These are phyloP conservation scores for Chlamydomonas sp. DNA, from an alignment of 139 green algal genomes.

Conservation along the genomic window DNA sequence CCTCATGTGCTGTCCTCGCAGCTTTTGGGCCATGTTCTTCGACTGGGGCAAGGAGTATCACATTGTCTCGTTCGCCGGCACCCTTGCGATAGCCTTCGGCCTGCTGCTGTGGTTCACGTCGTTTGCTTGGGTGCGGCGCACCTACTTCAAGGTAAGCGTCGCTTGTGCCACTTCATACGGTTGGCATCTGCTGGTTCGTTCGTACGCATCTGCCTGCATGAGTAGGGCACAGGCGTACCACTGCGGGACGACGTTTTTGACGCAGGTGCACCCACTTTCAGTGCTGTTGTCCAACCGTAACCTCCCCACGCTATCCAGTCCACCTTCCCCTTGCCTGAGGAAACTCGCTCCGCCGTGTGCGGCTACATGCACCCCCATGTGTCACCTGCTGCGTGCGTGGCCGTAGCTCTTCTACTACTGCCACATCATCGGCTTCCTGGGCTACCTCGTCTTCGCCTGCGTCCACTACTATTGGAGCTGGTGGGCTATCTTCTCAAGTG, in stretches of 20 bases:
- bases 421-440: constrained; percentile 46
- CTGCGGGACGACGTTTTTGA: too few species aligned
- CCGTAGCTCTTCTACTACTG: constrained; percentile 35
- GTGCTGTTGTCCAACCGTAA: too few species aligned
- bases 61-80: constrained; percentile 20
- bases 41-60: constrained; percentile 3
- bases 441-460: constrained; percentile 34
- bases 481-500: constrained; percentile 19
- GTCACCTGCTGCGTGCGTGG: neutral
- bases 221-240: too few species aligned
- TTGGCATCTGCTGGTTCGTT: too few species aligned
- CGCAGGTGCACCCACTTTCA: too few species aligned
- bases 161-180: too few species aligned
- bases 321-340: too few species aligned
- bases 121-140: neutral
- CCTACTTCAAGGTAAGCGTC: constrained; percentile 11
- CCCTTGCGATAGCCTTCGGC: neutral
- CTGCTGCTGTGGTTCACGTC: constrained; percentile 22
- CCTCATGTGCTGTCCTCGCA: neutral
- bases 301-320: neutral
- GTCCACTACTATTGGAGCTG: constrained; percentile 35
- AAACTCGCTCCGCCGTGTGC: too few species aligned
- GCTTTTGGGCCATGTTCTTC: constrained; percentile 11
- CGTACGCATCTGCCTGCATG: too few species aligned
- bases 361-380: too few species aligned